Percentiles rank a stretch among this genome's conserved stretches.
Conservation (phyloP, 1,139 yeast genomes). For the Chernovozyma sophiae-reginae region DNA sequence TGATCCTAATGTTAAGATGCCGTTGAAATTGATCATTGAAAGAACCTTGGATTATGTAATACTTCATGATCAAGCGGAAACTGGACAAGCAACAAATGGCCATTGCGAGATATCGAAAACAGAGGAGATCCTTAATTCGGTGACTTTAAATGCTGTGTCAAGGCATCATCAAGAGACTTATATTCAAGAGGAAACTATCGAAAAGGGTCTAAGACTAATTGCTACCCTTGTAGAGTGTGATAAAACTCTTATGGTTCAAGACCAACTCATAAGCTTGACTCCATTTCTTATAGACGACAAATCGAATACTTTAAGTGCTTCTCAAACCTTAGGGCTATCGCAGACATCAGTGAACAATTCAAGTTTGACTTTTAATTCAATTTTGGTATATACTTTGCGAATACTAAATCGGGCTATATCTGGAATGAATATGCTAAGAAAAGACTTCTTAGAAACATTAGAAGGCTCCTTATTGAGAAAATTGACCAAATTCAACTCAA, state of each 20-base stretch:
- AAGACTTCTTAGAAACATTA: slow-evolving; percentile 47
- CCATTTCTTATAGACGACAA: slow-evolving; percentile 54
- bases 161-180: no score
- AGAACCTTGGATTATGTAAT: not conserved
- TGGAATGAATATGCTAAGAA: slow-evolving; percentile 40
- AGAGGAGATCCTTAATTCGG: not conserved
- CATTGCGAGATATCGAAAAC: not conserved
- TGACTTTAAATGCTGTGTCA: no score
- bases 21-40: not conserved
- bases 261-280: slow-evolving; percentile 57
- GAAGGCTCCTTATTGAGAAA: slow-evolving; percentile 49
- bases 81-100: not conserved
- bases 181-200: slow-evolving; percentile 12
- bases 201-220: slow-evolving; percentile 42
- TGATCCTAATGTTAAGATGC: not conserved
- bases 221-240: slow-evolving; percentile 50
- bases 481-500: slow-evolving; percentile 54
- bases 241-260: slow-evolving; percentile 52
- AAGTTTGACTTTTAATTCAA: slow-evolving; percentile 25
- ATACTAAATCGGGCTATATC: slow-evolving; percentile 51
- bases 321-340: no score
- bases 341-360: no score
- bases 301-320: slow-evolving; percentile 6
- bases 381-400: slow-evolving; percentile 46
- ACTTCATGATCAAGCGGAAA: not conserved